Conservation (phyloP, 148 eudicot species). For the Heliosperma pusillum region DNA sequence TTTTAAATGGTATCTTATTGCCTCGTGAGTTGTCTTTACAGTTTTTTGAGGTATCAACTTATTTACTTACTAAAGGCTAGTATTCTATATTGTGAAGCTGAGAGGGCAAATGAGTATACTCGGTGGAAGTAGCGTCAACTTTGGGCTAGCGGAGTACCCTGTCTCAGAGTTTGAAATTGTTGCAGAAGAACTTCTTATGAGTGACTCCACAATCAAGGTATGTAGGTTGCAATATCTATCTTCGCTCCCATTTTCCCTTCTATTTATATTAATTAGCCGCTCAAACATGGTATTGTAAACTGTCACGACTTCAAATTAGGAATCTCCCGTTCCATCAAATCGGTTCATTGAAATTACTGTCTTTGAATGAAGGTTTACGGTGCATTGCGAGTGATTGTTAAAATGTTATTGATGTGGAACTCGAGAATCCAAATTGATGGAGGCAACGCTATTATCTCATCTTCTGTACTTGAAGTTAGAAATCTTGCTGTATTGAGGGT, state of each 20-base stretch:
- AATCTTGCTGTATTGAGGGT: conserved; percentile 80
- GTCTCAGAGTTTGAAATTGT: conserved; percentile 84
- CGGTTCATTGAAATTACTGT: neutral
- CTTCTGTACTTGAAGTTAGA: conserved; percentile 74
- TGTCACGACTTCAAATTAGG: neutral
- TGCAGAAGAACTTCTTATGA: conserved; percentile 87
- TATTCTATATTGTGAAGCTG: conserved; percentile 43
- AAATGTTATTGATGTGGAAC: conserved; percentile 85
- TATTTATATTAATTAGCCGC: neutral
- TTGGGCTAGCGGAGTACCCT: conserved; percentile 66
- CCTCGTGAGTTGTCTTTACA: conserved; percentile 9
- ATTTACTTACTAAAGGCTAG: conserved; percentile 23
- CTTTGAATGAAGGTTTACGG: conserved; percentile 66
- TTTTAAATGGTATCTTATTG: neutral
- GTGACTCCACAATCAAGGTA: conserved; percentile 75
- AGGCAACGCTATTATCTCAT: conserved; percentile 49
- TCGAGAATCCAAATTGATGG: conserved; percentile 68
- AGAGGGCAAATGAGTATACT: conserved; percentile 82
- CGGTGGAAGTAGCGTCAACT: conserved; percentile 56
- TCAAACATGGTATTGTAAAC: neutral
- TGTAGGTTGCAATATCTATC: conserved; percentile 7
- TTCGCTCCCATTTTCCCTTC: neutral
- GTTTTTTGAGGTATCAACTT: conserved; percentile 7
- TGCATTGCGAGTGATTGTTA: conserved; percentile 68
- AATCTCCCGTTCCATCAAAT: conserved; percentile 2